Evolutionary conservation across 768 basidiomycete genomes (phyloP), one percentile per base, ranked within the genome.

Genomic region (Rhizopogon salebrosus): DNA sequence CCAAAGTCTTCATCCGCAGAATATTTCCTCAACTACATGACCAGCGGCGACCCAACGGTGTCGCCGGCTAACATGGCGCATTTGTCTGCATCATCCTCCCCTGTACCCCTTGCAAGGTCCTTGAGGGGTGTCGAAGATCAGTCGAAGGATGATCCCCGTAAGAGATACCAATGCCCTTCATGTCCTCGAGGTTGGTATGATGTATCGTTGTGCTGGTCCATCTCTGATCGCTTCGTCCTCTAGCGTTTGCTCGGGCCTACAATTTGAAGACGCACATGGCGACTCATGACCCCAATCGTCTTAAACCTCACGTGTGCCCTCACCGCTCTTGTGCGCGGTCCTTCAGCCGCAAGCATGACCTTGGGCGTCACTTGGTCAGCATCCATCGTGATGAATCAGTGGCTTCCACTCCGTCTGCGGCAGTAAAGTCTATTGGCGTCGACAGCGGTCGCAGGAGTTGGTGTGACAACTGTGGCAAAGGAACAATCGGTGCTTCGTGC

Each of bases 231-330:
- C 18, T 7, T 1, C 27, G 36, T 56, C 51, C 55, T 20, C 20
- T 6, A 89, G 95, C 89, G 1, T 98, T 98, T 60, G 94, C 93
- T 10, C 78, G 94, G 24, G 92, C 92, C 2, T 97, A 90, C 70
- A 98, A 98, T 62, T 72, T 98, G 53, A 98, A 98, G 75, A 95
- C 94, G 0, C 94, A 97, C 68, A 85, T 90, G 80, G 87, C 88
- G 23, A 98, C 94, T 3, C 94, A 98, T 70, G 92, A 95, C 66
- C 94, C 95, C 22, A 85, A 91, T 68, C 80, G 94, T 55, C 72
- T 86, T 46, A 98, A 95, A 73, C 92, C 92, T 5, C 88, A 92
- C 65, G 79, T 85, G 41, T 98, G 94, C 69, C 88, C 87, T 39
- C 90, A 95, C 70, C 75, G 80, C 39, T 80, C 84, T 2, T 98